Evolutionary conservation across 352 stramenopile species (phyloP).

Genomic region (Pythium brachiatum): DNA sequence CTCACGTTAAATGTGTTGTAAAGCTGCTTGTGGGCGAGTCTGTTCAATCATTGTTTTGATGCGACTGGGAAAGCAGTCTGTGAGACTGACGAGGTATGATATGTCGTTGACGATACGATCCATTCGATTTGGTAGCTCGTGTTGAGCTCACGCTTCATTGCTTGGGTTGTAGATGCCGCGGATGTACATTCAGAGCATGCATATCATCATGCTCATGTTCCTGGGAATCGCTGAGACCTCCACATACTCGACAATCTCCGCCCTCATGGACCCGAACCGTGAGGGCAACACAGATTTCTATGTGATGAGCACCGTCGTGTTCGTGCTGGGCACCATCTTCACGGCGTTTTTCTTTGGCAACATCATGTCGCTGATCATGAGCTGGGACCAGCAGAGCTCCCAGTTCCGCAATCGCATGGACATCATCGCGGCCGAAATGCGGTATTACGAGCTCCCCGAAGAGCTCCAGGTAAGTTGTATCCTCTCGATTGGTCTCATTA

Average conservation of each 20-base stretch:
- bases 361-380: constrained; percentile 72
- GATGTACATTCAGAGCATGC: constrained; percentile 74
- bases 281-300: constrained; percentile 54
- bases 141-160: background rate
- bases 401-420: constrained; percentile 85
- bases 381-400: constrained; percentile 78
- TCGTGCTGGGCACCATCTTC: constrained; percentile 68
- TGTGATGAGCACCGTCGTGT: constrained; percentile 61
- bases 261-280: constrained; percentile 37
- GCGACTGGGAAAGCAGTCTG: constrained; percentile 31
- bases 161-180: constrained; percentile 32
- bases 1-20: background rate
- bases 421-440: constrained; percentile 80
- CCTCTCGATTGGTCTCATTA: background rate
- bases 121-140: background rate
- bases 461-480: constrained; percentile 40
- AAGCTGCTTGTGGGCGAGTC: constrained; percentile 64
- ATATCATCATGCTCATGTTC: constrained; percentile 82
- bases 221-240: constrained; percentile 68
- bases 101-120: background rate
- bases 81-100: constrained; percentile 35
- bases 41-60: constrained; percentile 65
- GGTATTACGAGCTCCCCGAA: constrained; percentile 75
- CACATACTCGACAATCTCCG: constrained; percentile 54
- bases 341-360: constrained; percentile 80